Evolutionary conservation across 495 filamentous ascomycete species (phyloP), one percentile per base, ranked within the genome.

Genomic region (Lasiosphaeria miniovina): DNA sequence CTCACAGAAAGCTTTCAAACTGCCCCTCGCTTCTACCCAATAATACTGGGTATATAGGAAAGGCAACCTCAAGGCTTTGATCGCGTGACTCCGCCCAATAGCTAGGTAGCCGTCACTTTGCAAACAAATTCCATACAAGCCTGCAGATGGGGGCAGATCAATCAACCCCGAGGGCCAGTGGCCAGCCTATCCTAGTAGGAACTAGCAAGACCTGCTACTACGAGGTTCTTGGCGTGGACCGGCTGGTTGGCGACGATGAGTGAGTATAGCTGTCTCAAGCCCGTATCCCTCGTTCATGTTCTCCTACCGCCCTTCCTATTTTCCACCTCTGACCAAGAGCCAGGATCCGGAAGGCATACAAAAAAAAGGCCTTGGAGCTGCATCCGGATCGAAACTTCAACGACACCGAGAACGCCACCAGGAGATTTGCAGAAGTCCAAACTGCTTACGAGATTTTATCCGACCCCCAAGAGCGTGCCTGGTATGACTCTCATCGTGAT

Each of bases 341-440:
- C 61, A 96, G 92, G 53, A 93, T 99, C 64, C 95, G 96, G 66
- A 95, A 91, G 60, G 92, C 93, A 10, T 99, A 98, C 70, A 84
- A 89, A 60, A 86, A 75, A 59, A 98, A 91, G 71, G 94, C 94
- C 3, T 83, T 99, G 36, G 92, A 96, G 69, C 77, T 96, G 4
- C 94, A 99, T 70, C 94, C 94, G 2, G 94, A 99, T 71, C 88
- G 93, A 62, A 99, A 99, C 73, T 90, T 86, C 72, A 89, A 88
- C 59, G 87, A 96, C 68, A 85, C 85, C 54, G 91, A 94, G 61
- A 84, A 85, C 60, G 84, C 93, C 7, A 98, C 94, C 0, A 78
- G 75, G 59, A 84, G 86, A 17, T 99, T 99, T 70, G 91, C 93
- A 49, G 91, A 94, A 65, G 82, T 98, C 32, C 93, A 96, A 70